phyloP scores from a whole-genome alignment of 192 early-diverging fungal genomes.

The Coemansia sp. region DNA sequence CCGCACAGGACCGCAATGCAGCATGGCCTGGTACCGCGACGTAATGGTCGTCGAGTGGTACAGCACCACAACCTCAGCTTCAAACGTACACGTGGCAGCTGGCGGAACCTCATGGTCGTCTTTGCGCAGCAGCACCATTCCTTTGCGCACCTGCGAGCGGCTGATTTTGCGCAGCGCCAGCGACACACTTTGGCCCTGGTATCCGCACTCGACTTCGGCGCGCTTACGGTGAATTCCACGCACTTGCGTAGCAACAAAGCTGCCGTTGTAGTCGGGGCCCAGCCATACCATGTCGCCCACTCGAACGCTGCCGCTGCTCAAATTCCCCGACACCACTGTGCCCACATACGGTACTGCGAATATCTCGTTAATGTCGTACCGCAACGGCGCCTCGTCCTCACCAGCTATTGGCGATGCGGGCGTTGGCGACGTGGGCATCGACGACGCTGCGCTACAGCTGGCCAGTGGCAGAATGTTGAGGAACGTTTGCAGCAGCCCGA shows the following conservation, averaged over 20 bases:
- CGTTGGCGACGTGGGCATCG: background rate
- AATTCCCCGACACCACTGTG: constrained; percentile 85
- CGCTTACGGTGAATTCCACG: constrained; percentile 91
- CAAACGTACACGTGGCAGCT: constrained; percentile 62
- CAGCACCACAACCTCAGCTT: constrained; percentile 88
- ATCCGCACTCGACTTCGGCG: constrained; percentile 70
- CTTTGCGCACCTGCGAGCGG: constrained; percentile 76
- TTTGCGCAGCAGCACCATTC: constrained; percentile 44
- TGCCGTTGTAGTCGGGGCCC: constrained; percentile 83
- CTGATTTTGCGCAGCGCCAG: constrained; percentile 87
- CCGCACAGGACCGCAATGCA: constrained; percentile 83
- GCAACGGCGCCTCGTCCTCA: constrained; percentile 53
- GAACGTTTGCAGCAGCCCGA: constrained; percentile 75
- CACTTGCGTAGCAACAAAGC: constrained; percentile 72
- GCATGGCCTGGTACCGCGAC: constrained; percentile 90
- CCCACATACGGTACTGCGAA: constrained; percentile 89
- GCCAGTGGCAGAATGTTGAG: constrained; percentile 76
- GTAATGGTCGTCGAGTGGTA: constrained; percentile 92
- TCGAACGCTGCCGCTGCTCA: constrained; percentile 70
- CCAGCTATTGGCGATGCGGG: background rate
- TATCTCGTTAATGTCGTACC: constrained; percentile 86
- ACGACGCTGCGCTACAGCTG: constrained; percentile 51
- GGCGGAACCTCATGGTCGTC: constrained; percentile 14
- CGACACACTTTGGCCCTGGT: constrained; percentile 79
- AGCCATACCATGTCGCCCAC: constrained; percentile 79